Evolutionary conservation across 495 filamentous ascomycete genomes (phyloP).

Genomic region (Annulohypoxylon maeteangense): DNA sequence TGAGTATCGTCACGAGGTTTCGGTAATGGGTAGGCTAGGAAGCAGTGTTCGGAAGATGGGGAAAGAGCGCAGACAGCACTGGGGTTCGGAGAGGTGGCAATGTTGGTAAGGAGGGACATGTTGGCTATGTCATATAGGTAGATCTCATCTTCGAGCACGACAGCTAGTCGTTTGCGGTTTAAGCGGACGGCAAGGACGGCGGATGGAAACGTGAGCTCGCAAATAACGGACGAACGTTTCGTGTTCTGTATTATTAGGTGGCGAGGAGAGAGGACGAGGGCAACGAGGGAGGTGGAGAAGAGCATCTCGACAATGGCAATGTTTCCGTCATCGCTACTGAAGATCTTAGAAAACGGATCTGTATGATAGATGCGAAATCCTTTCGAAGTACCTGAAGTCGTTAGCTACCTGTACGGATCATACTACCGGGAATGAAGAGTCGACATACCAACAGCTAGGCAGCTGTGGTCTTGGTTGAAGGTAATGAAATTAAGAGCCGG

Average conservation of each 20-base stretch:
- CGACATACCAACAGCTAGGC: slow-evolving; percentile 85
- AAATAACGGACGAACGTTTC: slow-evolving; percentile 96
- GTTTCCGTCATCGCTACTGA: slow-evolving; percentile 91
- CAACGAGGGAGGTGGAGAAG: slow-evolving; percentile 98
- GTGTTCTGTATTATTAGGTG: slow-evolving; percentile 96
- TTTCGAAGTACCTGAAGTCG: slow-evolving; percentile 75
- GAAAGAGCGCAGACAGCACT: slow-evolving; percentile 91
- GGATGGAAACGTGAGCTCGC: slow-evolving; percentile 97
- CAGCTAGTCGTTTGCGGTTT: slow-evolving; percentile 92
- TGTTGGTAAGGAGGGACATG: slow-evolving; percentile 91
- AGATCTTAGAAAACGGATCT: slow-evolving; percentile 93
- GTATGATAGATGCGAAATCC: slow-evolving; percentile 97
- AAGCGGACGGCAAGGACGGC: slow-evolving; percentile 91
- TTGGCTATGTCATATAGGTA: slow-evolving; percentile 98
- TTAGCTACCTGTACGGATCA: slow-evolving; percentile 17
- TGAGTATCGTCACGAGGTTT: slow-evolving; percentile 69
- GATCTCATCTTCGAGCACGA: slow-evolving; percentile 93
- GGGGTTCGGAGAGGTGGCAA: slow-evolving; percentile 92
- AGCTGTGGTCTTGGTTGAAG: slow-evolving; percentile 99
- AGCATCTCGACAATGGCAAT: slow-evolving; percentile 97
- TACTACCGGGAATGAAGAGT: neutral
- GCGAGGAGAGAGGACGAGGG: slow-evolving; percentile 87
- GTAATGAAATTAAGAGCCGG: slow-evolving; percentile 95
- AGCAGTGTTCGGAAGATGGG: slow-evolving; percentile 94
- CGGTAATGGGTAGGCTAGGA: slow-evolving; percentile 92